These are phyloP conservation scores for Xylariaceae sp. DNA, from an alignment of 2,329 filamentous ascomycete genomes.

Conservation along the genomic window DNA sequence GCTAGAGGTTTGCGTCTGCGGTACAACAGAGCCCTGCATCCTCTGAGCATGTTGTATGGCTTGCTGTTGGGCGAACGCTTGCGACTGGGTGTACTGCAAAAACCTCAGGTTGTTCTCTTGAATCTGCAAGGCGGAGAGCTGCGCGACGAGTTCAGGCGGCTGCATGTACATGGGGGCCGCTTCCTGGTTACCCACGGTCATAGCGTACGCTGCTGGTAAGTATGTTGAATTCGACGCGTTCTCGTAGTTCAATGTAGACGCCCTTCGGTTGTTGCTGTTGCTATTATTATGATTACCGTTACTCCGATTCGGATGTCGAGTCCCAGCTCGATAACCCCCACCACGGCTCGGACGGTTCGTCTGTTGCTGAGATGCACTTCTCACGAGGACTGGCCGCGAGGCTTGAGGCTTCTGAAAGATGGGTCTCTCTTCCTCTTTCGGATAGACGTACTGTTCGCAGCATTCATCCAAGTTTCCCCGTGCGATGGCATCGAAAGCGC, in stretches of 20 bases:
- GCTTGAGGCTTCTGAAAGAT: slow-evolving; percentile 54
- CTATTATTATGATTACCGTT: slow-evolving; percentile 36
- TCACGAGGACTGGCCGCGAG: slow-evolving; percentile 51
- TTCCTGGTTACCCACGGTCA: slow-evolving; percentile 43
- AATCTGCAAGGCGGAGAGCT: slow-evolving; percentile 42
- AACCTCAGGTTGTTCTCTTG: slow-evolving; percentile 43
- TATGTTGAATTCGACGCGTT: slow-evolving; percentile 39
- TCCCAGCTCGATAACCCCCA: slow-evolving; percentile 42
- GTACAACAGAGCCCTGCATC: slow-evolving; percentile 33
- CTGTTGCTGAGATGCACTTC: slow-evolving; percentile 58
- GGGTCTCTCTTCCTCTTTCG: slow-evolving; percentile 66
- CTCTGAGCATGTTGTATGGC: slow-evolving; percentile 41
- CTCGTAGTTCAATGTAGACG: slow-evolving; percentile 50
- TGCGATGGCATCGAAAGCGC: slow-evolving; percentile 78
- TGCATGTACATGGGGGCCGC: slow-evolving; percentile 45
- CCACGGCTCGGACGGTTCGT: slow-evolving; percentile 43
- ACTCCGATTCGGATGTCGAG: slow-evolving; percentile 38
- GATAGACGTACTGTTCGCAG: slow-evolving; percentile 84
- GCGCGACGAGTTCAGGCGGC: slow-evolving; percentile 37
- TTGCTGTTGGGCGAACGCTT: slow-evolving; percentile 41
- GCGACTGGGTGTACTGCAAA: slow-evolving; percentile 44
- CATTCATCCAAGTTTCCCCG: slow-evolving; percentile 74
- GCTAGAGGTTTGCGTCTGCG: slow-evolving; percentile 35
- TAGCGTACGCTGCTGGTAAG: slow-evolving; percentile 34
- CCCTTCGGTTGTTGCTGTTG: slow-evolving; percentile 37